phyloP scores from a whole-genome alignment of 257 asterid genomes.

The Salvia splendens region DNA sequence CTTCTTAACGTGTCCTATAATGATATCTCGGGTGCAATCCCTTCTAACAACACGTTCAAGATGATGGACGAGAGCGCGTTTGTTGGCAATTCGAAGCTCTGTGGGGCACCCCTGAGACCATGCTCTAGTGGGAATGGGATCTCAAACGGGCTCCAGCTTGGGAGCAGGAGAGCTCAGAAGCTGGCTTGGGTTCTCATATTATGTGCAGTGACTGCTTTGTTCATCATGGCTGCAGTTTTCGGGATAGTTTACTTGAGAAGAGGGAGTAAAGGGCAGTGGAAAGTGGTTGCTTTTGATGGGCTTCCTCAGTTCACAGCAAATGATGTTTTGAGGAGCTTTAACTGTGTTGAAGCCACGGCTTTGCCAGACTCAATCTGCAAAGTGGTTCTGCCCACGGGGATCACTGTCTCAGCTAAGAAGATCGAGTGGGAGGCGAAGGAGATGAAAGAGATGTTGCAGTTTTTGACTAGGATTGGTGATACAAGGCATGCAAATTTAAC shows the following conservation, averaged over 20 bases:
- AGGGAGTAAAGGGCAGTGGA: conserved; percentile 60
- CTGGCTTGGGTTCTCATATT: conserved; percentile 82
- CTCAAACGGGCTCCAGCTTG: conserved; percentile 62
- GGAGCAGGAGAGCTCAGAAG: conserved; percentile 72
- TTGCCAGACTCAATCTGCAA: conserved; percentile 52
- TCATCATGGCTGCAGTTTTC: conserved; percentile 50
- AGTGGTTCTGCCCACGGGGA: conserved; percentile 85
- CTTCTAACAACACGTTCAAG: conserved; percentile 48
- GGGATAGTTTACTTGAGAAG: conserved; percentile 57
- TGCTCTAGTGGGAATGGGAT: conserved; percentile 52
- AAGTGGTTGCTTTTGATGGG: conserved; percentile 66
- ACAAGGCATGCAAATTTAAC: conserved; percentile 75
- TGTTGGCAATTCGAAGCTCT: conserved; percentile 78
- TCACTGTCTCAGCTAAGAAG: conserved; percentile 73
- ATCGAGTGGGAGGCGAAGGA: conserved; percentile 64
- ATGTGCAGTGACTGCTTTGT: conserved; percentile 59
- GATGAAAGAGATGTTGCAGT: conserved; percentile 42
- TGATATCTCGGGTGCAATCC: conserved; percentile 80
- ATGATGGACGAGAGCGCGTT: conserved; percentile 70
- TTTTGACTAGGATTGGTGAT: conserved; percentile 60
- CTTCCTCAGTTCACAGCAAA: conserved; percentile 76
- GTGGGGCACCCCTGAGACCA: conserved; percentile 67
- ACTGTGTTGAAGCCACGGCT: conserved; percentile 37
- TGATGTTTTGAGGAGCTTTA: conserved; percentile 78
- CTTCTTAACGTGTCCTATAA: conserved; percentile 80